A percentile compares a stretch with the other conserved stretches of the same genome.
Conservation (phyloP, 169 alveolate genomes). For the Ichthyophthirius multifiliis region DNA sequence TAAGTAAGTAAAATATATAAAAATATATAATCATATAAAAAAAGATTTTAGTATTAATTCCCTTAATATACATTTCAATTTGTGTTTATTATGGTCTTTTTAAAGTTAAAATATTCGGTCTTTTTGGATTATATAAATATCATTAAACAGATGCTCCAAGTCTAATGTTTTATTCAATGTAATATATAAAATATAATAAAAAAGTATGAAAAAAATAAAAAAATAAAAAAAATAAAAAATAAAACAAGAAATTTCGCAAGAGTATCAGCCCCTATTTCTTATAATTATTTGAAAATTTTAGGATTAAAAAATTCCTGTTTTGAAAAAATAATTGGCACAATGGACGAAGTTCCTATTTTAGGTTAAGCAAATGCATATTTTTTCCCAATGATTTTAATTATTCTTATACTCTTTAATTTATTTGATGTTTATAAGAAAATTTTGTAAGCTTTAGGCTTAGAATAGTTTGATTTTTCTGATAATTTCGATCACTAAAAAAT, state of each 20-base stretch:
- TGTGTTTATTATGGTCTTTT: constrained; percentile 42
- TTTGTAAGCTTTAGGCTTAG: neutral
- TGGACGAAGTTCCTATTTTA: neutral
- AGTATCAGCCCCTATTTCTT: constrained; percentile 18
- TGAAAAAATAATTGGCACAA: neutral
- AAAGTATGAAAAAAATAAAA: neutral
- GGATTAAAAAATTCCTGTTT: neutral
- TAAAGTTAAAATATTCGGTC: constrained; percentile 25
- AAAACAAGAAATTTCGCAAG: neutral
- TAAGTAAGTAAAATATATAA: neutral
- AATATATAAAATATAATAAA: neutral
- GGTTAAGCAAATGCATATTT: neutral
- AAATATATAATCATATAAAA: neutral
- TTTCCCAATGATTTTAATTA: constrained; percentile 12
- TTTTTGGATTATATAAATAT: constrained; percentile 45
- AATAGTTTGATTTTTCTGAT: neutral
- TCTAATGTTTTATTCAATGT: constrained; percentile 47
- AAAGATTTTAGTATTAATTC: constrained; percentile 16
- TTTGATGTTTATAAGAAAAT: constrained; percentile 4
- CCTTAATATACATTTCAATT: constrained; percentile 37
- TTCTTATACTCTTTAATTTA: neutral
- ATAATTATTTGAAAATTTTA: constrained; percentile 4
- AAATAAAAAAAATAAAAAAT: neutral
- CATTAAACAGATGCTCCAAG: constrained; percentile 55
- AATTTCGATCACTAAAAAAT: neutral